Evolutionary conservation across 208 protist genomes (phyloP).

Genomic region (Trypanosoma cruzi): DNA sequence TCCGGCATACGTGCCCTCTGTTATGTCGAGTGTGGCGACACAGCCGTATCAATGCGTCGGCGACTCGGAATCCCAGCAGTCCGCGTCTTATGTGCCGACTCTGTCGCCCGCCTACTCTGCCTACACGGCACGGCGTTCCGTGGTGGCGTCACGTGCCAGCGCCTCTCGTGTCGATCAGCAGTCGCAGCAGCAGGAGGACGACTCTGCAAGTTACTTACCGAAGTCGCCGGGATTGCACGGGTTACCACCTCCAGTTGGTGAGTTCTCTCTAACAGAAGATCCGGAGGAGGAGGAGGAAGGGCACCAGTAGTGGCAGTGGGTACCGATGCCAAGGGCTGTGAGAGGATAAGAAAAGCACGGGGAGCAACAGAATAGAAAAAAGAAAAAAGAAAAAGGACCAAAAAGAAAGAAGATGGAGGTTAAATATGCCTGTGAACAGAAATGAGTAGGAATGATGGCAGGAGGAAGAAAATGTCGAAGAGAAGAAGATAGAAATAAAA

Average conservation of each 20-base stretch:
- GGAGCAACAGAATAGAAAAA: neutral
- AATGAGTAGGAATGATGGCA: too few species aligned
- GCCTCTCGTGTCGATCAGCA: neutral
- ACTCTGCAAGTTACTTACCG: constrained; percentile 29
- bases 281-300: constrained; percentile 44
- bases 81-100: constrained; percentile 29
- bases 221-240: constrained; percentile 20
- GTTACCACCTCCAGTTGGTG: constrained; percentile 29
- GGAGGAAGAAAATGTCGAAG: too few species aligned
- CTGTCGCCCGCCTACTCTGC: constrained; percentile 27
- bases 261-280: constrained; percentile 63
- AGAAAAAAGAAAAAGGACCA: constrained; percentile 4
- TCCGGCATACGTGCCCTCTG: constrained; percentile 28
- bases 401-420: constrained; percentile 10
- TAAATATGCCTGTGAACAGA: neutral
- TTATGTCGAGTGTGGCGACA: constrained; percentile 27
- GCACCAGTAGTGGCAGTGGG: neutral
- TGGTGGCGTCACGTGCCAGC: constrained; percentile 3
- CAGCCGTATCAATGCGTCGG: constrained; percentile 23
- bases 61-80: constrained; percentile 19
- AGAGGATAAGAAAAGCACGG: neutral
- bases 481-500: constrained; percentile 4
- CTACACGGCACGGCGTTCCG: constrained; percentile 1
- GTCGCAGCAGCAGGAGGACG: constrained; percentile 3
- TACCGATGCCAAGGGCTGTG: neutral